Conservation (phyloP, 1,284 basidiomycete genomes). For the Naganishia sp. region DNA sequence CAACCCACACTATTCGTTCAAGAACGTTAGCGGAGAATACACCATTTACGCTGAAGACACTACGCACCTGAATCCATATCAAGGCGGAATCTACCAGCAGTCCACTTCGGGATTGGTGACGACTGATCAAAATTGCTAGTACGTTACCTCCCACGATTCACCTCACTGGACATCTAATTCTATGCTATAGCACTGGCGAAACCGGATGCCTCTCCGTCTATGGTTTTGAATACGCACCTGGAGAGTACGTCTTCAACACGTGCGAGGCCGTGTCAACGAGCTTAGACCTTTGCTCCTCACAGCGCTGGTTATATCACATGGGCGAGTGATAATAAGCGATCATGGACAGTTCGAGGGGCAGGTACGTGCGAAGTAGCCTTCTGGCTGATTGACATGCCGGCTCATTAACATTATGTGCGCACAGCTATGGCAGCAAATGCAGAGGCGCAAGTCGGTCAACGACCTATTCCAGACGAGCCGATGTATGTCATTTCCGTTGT, state of each 20-base stretch:
- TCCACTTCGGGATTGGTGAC: conserved; percentile 53
- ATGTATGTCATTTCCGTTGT: conserved; percentile 58
- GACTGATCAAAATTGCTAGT: conserved; percentile 52
- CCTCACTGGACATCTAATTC: neutral
- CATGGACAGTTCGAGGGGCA: conserved; percentile 73
- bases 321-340: conserved; percentile 65
- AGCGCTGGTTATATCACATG: conserved; percentile 73
- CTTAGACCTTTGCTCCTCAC: neutral
- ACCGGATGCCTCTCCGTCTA: conserved; percentile 61
- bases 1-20: conserved; percentile 48
- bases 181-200: conserved; percentile 43
- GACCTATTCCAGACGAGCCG: conserved; percentile 79
- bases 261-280: neutral
- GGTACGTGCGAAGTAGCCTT: conserved; percentile 28
- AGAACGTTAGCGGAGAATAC: conserved; percentile 53
- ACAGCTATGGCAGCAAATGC: conserved; percentile 70
- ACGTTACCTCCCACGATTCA: conserved; percentile 15
- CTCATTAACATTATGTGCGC: neutral
- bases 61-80: conserved; percentile 60
- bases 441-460: conserved; percentile 66
- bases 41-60: conserved; percentile 56
- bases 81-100: conserved; percentile 62
- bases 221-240: conserved; percentile 67
- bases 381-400: neutral
- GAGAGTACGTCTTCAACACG: conserved; percentile 43